Evolutionary conservation across 495 filamentous ascomycete genomes (phyloP).

Genomic region (Pseudevernia furfuracea): DNA sequence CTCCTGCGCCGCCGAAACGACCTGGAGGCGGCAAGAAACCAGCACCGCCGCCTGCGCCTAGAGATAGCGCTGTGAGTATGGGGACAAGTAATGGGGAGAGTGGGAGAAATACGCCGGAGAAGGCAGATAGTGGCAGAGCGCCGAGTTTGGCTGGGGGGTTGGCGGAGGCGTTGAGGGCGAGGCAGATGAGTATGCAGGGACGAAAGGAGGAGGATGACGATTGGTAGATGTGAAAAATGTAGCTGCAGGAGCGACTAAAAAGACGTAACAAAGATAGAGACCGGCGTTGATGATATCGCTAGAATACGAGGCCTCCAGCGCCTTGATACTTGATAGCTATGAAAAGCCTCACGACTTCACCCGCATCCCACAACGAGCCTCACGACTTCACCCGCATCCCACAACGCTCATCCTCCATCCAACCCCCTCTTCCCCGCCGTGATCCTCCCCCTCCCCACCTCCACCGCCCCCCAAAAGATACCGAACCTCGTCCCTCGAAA

Average conservation of each 20-base stretch:
- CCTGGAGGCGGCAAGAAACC: slow-evolving; percentile 63
- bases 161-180: slow-evolving; percentile 69
- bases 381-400: background rate
- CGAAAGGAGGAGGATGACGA: slow-evolving; percentile 61
- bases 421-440: background rate
- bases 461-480: too few species aligned
- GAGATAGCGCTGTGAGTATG: slow-evolving; percentile 68
- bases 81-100: slow-evolving; percentile 58
- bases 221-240: slow-evolving; percentile 12
- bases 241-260: background rate
- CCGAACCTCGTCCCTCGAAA: too few species aligned
- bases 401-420: background rate
- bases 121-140: slow-evolving; percentile 48
- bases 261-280: background rate
- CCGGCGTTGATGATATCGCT: background rate
- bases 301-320: background rate
- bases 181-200: slow-evolving; percentile 63
- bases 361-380: too few species aligned
- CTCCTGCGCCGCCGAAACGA: slow-evolving; percentile 85
- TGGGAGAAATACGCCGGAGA: slow-evolving; percentile 60
- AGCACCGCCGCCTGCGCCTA: slow-evolving; percentile 51
- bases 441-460: too few species aligned
- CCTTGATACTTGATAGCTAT: background rate
- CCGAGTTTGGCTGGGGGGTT: slow-evolving; percentile 74
- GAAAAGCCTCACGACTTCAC: background rate